Percentiles rank a stretch among this genome's conserved stretches.
Evolutionary conservation across 352 stramenopile genomes (phyloP).

Genomic region (Plasmopara viticola): DNA sequence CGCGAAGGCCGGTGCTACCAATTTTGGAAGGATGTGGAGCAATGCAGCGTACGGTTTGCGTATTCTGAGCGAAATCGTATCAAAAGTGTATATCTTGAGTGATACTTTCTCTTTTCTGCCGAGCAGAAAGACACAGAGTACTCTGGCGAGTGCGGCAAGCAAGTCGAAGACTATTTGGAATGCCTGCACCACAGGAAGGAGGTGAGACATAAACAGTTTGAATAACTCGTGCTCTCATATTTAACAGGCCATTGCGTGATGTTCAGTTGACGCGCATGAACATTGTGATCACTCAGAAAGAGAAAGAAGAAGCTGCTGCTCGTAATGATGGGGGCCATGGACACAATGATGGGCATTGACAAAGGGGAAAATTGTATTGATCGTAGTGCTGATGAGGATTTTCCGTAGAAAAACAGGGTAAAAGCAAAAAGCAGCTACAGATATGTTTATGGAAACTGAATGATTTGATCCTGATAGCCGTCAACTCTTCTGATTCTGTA

Average conservation of each 20-base stretch:
- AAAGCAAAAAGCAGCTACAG: slow-evolving; percentile 8
- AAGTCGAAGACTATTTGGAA: slow-evolving; percentile 94
- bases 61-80: neutral
- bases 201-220: slow-evolving; percentile 27
- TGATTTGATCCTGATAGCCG: no score
- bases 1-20: slow-evolving; percentile 89
- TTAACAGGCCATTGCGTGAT: neutral
- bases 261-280: slow-evolving; percentile 79
- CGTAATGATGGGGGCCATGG: slow-evolving; percentile 32
- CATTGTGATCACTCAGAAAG: slow-evolving; percentile 70
- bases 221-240: neutral
- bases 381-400: no score
- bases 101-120: neutral
- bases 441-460: neutral
- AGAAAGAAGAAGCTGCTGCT: slow-evolving; percentile 58
- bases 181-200: slow-evolving; percentile 95
- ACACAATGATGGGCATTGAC: slow-evolving; percentile 40
- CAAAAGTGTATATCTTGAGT: no score
- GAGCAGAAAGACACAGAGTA: slow-evolving; percentile 76
- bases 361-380: neutral
- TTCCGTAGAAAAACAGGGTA: neutral
- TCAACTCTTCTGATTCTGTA: neutral
- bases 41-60: slow-evolving; percentile 88
- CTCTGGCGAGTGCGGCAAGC: slow-evolving; percentile 72
- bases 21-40: slow-evolving; percentile 92